Conservation (phyloP, 192 early-diverging fungal species). For the Entomortierella beljakovae region DNA sequence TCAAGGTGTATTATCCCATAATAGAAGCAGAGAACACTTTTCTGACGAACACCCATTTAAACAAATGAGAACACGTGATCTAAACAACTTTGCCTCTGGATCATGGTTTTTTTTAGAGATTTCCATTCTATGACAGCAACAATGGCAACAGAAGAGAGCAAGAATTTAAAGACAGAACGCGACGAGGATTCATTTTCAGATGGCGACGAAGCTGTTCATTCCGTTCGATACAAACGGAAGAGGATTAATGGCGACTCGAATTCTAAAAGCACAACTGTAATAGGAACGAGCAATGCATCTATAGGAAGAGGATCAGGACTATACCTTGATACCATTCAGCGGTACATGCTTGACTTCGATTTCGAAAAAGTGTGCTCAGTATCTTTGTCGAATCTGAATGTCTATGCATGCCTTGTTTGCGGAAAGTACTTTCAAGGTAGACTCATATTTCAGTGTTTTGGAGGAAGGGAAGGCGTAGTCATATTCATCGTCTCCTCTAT, state of each 20-base stretch:
- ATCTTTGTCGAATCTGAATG: conserved; percentile 91
- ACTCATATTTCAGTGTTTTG: too few relatives aligned
- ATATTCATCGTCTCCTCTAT: background rate
- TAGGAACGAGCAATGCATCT: background rate
- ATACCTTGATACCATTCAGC: conserved; percentile 69
- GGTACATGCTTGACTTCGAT: conserved; percentile 94
- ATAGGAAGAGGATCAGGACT: conserved; percentile 39
- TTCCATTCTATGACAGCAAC: background rate
- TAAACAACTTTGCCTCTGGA: too few relatives aligned
- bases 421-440: conserved; percentile 97
- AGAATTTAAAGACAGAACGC: conserved; percentile 20
- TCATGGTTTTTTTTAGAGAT: too few relatives aligned
- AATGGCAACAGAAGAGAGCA: conserved; percentile 28
- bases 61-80: too few relatives aligned
- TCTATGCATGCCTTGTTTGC: conserved; percentile 96
- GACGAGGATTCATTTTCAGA: conserved; percentile 30
- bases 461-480: too few relatives aligned
- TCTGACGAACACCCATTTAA: too few relatives aligned
- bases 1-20: too few relatives aligned
- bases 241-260: background rate
- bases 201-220: conserved; percentile 47
- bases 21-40: too few relatives aligned
- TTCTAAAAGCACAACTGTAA: background rate
- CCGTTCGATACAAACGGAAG: conserved; percentile 43
- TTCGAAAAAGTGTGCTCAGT: conserved; percentile 98